These are phyloP conservation scores for Cnidoscolus chayamansa DNA, from an alignment of 441 rosid species.

Conservation along the genomic window DNA sequence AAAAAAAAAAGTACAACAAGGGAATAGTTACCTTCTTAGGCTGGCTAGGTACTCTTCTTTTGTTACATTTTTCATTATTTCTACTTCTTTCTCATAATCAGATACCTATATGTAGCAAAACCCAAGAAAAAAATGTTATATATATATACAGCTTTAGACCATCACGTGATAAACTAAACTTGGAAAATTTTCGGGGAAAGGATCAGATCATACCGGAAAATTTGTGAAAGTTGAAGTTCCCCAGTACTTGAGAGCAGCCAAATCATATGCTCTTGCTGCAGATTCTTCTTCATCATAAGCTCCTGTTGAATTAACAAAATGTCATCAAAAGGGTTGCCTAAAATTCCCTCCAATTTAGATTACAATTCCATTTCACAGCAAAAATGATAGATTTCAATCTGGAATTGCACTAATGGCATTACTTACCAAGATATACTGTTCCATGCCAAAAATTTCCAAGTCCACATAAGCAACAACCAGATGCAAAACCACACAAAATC, in stretches of 20 bases:
- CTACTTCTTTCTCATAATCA: slow-evolving; percentile 47
- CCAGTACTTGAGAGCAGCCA: slow-evolving; percentile 64
- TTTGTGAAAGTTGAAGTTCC: slow-evolving; percentile 59
- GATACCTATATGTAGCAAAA: not conserved
- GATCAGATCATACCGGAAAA: slow-evolving; percentile 39
- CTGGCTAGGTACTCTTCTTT: slow-evolving; percentile 57
- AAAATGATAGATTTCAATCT: not conserved
- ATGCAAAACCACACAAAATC: slow-evolving; percentile 1
- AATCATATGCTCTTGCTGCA: slow-evolving; percentile 64
- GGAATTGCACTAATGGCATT: not conserved
- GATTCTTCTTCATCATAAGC: slow-evolving; percentile 72
- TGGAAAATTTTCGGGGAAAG: not conserved
- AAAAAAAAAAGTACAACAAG: not conserved
- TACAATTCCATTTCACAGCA: not conserved
- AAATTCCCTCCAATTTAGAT: not conserved
- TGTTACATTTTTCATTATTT: slow-evolving; percentile 43
- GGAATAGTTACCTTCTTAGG: slow-evolving; percentile 46
- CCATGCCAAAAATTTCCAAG: slow-evolving; percentile 14
- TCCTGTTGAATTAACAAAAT: slow-evolving; percentile 24
- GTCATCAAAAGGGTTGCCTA: not conserved
- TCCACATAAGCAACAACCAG: slow-evolving; percentile 9
- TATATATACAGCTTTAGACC: not conserved
- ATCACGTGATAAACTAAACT: not conserved
- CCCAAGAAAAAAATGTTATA: slow-evolving; percentile 27
- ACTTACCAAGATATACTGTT: slow-evolving; percentile 65